These are phyloP conservation scores for Arabidopsis lyrata DNA, from an alignment of 441 rosid species.

Conservation along the genomic window DNA sequence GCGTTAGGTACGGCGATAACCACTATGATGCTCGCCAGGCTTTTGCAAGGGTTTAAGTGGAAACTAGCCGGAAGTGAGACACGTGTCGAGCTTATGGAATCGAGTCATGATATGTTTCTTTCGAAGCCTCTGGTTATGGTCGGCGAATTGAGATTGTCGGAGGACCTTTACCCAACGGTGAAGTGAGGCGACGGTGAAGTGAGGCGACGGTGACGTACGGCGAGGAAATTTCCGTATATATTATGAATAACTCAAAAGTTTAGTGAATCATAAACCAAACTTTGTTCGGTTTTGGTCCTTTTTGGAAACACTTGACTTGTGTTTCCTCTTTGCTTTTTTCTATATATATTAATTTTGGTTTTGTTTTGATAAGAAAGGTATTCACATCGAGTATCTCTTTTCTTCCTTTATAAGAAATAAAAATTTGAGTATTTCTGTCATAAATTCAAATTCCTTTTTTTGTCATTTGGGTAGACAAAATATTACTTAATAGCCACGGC, in stretches of 20 bases:
- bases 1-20: conserved; percentile 49
- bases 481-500: too few relatives aligned
- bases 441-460: too few relatives aligned
- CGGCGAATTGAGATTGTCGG: conserved; percentile 47
- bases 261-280: conserved; percentile 10
- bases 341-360: background rate
- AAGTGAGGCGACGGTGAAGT: conserved; percentile 18
- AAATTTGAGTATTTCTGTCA: too few relatives aligned
- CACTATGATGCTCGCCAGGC: conserved; percentile 46
- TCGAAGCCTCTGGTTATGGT: conserved; percentile 48
- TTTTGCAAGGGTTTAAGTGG: conserved; percentile 52
- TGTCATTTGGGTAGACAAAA: too few relatives aligned
- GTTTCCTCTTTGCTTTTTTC: conserved; percentile 5
- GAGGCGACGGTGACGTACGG: conserved; percentile 2
- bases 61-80: conserved; percentile 31
- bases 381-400: conserved; percentile 12
- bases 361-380: conserved; percentile 20
- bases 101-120: conserved; percentile 45
- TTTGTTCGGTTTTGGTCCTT: conserved; percentile 6
- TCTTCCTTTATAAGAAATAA: too few relatives aligned
- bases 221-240: background rate
- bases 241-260: conserved; percentile 30
- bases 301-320: conserved; percentile 26
- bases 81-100: conserved; percentile 46
- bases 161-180: conserved; percentile 35